phyloP scores from a whole-genome alignment of 2,329 filamentous ascomycete species.

The Arthrobotrys iridis region DNA sequence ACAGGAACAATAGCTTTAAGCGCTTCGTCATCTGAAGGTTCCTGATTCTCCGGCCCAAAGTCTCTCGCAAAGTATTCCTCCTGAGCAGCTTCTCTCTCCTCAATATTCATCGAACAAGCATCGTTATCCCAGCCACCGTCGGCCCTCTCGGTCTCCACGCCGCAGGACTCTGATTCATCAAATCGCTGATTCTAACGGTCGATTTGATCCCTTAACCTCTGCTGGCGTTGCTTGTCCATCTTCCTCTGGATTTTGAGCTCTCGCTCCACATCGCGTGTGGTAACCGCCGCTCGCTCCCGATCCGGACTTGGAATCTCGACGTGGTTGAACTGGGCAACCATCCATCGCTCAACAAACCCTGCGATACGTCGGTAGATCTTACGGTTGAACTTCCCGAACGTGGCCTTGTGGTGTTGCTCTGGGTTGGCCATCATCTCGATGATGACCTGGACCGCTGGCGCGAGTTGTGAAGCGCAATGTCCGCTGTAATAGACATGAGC shows the following conservation, averaged over 20 bases:
- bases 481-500: slow-evolving; percentile 91
- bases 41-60: too few species aligned
- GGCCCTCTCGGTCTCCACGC: background rate
- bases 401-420: slow-evolving; percentile 80
- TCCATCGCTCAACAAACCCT: slow-evolving; percentile 78
- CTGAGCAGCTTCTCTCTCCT: too few species aligned
- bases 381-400: slow-evolving; percentile 92
- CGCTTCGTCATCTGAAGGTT: too few species aligned
- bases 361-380: slow-evolving; percentile 87
- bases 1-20: too few species aligned
- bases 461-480: slow-evolving; percentile 87
- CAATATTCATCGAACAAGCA: too few species aligned
- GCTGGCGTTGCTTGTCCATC: background rate
- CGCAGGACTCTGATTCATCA: background rate
- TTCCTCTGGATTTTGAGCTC: background rate
- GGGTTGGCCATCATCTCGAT: slow-evolving; percentile 87
- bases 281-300: background rate
- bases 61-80: too few species aligned
- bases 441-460: slow-evolving; percentile 78
- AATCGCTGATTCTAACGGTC: background rate
- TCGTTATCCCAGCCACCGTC: background rate
- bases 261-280: background rate
- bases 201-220: background rate
- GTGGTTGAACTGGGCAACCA: slow-evolving; percentile 62
- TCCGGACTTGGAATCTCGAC: background rate